Evolutionary conservation across 495 filamentous ascomycete genomes (phyloP), one percentile per base, ranked within the genome.

Genomic region (Hypoxylon rickii): DNA sequence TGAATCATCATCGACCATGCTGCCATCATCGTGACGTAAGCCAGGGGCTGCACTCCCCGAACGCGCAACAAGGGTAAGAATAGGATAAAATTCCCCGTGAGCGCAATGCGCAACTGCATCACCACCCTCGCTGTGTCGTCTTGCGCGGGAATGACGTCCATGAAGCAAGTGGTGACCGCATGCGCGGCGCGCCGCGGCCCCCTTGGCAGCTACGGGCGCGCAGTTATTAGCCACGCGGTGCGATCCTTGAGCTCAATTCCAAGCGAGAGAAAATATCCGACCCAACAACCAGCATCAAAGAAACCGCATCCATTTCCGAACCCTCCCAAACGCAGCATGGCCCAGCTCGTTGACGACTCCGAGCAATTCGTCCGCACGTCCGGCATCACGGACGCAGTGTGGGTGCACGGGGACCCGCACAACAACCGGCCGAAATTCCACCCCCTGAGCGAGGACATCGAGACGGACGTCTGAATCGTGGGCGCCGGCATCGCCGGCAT

Each of bases 401-500:
- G 82, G 82, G 52, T 76, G 2, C 75, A 81, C 44, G 69, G 63
- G 4, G 71, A 77, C 26, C 79, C 80, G 11, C 82, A 74, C 62
- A 63, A 68, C n/a, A 60, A 72, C 4, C 62, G 73, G 10, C 80
- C 78, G 1, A 39, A 49, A 8, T 84, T 83, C 64, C 61, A 69
- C 4, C 42, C 77, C 10, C 65, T 83, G n/a, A 42, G 32, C 16
- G 26, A 44, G 11, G 56, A 71, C 58, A 49, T 70, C 17, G 46
- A 68, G 7, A 74, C 72, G 0, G 79, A 83, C 41, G 66, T 82
- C 1, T 73, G 70, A 62, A 69, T 86, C 42, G 67, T 86, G 51
- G 82, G 83, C 11, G 73, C 78, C 21, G 80, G 83, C 24, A 84
- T 83, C 43, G 66, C 79, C 7, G 83, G 82, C 7, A 74, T 85